Base-by-base conservation (phyloP, 352 stramenopile genomes). In the Globisporangium nagaii region DNA sequence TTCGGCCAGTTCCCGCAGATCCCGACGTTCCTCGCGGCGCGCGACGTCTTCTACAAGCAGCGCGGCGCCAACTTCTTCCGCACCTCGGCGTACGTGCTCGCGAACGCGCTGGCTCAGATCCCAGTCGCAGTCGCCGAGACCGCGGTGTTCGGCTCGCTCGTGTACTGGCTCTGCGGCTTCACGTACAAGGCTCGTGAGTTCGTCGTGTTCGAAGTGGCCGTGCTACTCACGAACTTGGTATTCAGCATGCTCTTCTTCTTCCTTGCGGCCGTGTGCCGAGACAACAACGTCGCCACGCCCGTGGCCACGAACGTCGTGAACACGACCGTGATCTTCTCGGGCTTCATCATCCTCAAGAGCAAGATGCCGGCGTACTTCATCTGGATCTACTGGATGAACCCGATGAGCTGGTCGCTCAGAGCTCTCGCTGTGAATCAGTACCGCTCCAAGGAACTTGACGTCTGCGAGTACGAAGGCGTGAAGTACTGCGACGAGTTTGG, bases 141-240 rank as follows among this genome's bases (percentile, higher is more conserved):
- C 12, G n/a, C 88, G 0, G 46, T 90, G 20, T 93, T 94, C 62
- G 86, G 81, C 9, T 79, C 70, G 1, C 65, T 95, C 37, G 42
- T 93, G 1, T 95, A 95, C 60, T 93, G 77, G 68, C 88, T 93
- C 66, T 83, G 87, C 37, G 86, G 83, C 3, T 76, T 60, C 31
- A 53, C 59, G 1, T 42, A 57, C 1, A n/a, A 25, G 4, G 39
- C 51, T n/a, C n/a, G n/a, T n/a, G n/a, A n/a, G 0, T 87, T 67
- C 56, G 7, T 86, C 0, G 44, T 80, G 8, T 86, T 73, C 50
- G 22, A 66, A 25, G 2, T 74, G 5, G 36, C 75, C 7, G 41
- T 84, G 0, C 35, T 77, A 36, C 4, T 79, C 19, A 53, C 50
- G 1, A 79, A 79, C 25, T n/a, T 86, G 5, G 52, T 58, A 1